Evolutionary conservation across 2,329 filamentous ascomycete genomes (phyloP), one percentile per base, ranked within the genome.

Genomic region (Curvularia eragrostidis): DNA sequence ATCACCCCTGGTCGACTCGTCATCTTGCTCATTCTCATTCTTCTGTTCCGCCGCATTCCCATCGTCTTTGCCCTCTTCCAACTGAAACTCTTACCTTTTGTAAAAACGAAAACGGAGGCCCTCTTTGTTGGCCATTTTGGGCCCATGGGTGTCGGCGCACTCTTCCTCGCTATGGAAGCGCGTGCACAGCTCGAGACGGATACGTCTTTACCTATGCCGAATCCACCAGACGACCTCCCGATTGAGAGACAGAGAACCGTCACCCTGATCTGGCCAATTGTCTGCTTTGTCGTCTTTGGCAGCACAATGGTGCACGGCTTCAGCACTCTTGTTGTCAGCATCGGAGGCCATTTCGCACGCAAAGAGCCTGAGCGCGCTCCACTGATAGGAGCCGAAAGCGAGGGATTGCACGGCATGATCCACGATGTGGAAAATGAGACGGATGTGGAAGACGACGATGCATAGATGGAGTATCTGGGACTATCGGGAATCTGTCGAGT

Each of bases 71-170:
- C 76, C 0, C 64, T 81, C 3, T 83, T 84, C 67, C 77, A 75
- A 12, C 75, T 80, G 58, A 64, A 64, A 0, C 26, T 70, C 75
- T 59, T 84, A 10, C 82, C 82, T 0, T 79, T 82, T 50, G 77
- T 85, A 44, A 70, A 75, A 7, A 84, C 82, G 0, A 79, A 79
- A 21, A 77, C 78, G 5, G 84, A 86, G 68, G 83, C 83, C 0
- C 67, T 85, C 0, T 86, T 86, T 68, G 79, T 78, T 42, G 83
- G 84, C 0, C 84, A 86, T 65, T 86, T 86, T 56, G 83, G 83
- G 0, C 83, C 83, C 8, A 85, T 86, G 79, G 84, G 84, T 18
- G 78, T 86, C 1, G 84, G 83, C 2, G 84, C 81, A 0, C 69
- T 86, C 6, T 86, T 86, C 71, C 77, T 86, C 1, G 82, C 83